Conservation (phyloP, 106 monocot species). For the Allium fistulosum region DNA sequence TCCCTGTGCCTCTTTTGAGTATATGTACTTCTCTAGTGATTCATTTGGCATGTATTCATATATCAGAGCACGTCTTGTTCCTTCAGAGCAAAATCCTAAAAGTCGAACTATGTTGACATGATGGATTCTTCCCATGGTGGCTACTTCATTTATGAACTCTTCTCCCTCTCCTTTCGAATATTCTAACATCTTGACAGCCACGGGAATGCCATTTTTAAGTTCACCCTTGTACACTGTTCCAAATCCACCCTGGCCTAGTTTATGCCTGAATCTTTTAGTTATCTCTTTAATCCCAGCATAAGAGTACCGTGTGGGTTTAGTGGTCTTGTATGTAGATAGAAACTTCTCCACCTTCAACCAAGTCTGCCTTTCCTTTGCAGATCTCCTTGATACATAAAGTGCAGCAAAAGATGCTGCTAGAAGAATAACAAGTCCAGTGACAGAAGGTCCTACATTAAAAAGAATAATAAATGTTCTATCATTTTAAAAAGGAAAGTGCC, state of each 20-base stretch:
- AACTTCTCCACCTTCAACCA: constrained; percentile 32
- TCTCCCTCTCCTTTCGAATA: constrained; percentile 22
- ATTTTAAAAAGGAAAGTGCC: too few relatives aligned
- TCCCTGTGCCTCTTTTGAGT: neutral
- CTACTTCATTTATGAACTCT: constrained; percentile 54
- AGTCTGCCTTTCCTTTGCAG: constrained; percentile 11
- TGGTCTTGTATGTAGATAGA: constrained; percentile 20
- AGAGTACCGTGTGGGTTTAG: constrained; percentile 29
- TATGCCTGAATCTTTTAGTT: constrained; percentile 26
- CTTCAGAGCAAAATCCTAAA: constrained; percentile 45
- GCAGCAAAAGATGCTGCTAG: neutral
- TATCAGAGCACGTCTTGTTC: constrained; percentile 20
- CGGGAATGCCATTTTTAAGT: constrained; percentile 25
- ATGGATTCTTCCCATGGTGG: constrained; percentile 32
- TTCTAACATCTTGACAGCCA: constrained; percentile 35
- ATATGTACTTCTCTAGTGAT: constrained; percentile 44
- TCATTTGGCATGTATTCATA: constrained; percentile 50
- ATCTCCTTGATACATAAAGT: constrained; percentile 9
- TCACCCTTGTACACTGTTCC: constrained; percentile 33
- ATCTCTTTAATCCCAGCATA: constrained; percentile 27
- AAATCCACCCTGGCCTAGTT: constrained; percentile 36
- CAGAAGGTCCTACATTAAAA: neutral
- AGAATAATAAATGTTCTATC: neutral
- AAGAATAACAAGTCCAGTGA: constrained; percentile 9
- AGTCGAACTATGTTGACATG: constrained; percentile 46